Base-by-base conservation (phyloP, 2,329 filamentous ascomycete genomes). In the Talaromyces sp. region DNA sequence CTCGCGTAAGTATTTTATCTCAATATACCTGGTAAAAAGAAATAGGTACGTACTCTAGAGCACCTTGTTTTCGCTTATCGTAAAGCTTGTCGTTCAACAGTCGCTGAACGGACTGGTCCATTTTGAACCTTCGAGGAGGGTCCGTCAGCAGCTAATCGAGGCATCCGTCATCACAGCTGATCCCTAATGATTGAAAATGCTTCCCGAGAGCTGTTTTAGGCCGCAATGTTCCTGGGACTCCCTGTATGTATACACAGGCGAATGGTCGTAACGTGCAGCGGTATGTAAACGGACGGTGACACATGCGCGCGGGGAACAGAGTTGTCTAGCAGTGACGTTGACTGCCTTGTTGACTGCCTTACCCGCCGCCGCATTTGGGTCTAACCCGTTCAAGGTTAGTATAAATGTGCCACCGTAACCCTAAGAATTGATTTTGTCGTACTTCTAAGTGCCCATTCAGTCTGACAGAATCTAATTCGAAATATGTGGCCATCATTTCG, bases 11-110 rank as follows among this genome's bases (percentile, higher is more conserved):
- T 52, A 59, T 57, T 61, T 33, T 64, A n/a, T 28, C 57, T 53
- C 28, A 59, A 60, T 23, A 53, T 47, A 27, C 10, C 7, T 27
- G 18, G 23, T 12, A 47, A 47, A 47, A 7, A 27, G 44, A 55
- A 40, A 23, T 4, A n/a, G 10, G 30, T 55, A 57, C 61, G 36
- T 87, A 96, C 92, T 99, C 95, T 62, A 99, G 86, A 69, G 96
- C 95, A 66, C 95, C 95, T 72, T 92, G 89, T 79, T 99, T 99
- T 74, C 96, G 87, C 82, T 96, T 96, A 75, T 99, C 95, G 77
- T 99, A 99, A 73, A 98, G 89, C 85, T 97, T 99, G 80, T 99
- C 95, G 75, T 96, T 96, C 74, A 99, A 83, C 68, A 93, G 85
- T 69, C 94, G 91, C 78, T 96, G 92, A 74, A 97, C 91, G 74